Evolutionary conservation across 2,329 filamentous ascomycete species (phyloP), one percentile per base, ranked within the genome.

Genomic region (Colletotrichum gloeosporioides): DNA sequence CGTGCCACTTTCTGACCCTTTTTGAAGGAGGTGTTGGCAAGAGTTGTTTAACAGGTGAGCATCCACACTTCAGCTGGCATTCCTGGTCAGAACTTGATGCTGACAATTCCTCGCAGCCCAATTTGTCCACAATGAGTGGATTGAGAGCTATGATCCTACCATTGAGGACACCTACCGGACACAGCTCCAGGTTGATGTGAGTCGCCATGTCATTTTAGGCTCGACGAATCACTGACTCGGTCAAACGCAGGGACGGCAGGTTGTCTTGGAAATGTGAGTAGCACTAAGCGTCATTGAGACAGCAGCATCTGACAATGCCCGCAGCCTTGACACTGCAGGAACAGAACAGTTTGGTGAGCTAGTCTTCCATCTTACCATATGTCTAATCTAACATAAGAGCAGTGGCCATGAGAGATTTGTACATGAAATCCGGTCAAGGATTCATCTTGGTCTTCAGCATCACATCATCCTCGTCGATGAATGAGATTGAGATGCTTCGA

Each of bases 101-200:
- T 75, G 39, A 77, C 61, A 25, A 39, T 29, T 6, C 6, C n/a
- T 27, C 81, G 18, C 82, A 95, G 95, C 96, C 81, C 95, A 98
- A 89, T 98, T 98, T 82, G 95, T 98, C 69, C 95, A 97, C 85
- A 96, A 97, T 87, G 94, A 98, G 81, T 98, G 95, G 95, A 96
- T 98, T 83, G 95, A 98, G 85, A 95, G 92, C 84, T 95, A 95
- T 85, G 93, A 95, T 83, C 93, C 93, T 18, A 95, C 93, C 22
- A 95, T 95, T 80, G 93, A 95, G 83, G 93, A 95, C 84, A 94
- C 93, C 34, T 95, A 95, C 83, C 90, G 93, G 77, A 94, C 93
- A 77, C 93, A 94, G 79, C 89, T 94, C 61, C 89, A 96, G 80
- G 95, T 98, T 78, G 95, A 98, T 89, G 95, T 97, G 87, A 89